phyloP scores from a whole-genome alignment of 306 rosid genomes.

The Citrullus amarus region DNA sequence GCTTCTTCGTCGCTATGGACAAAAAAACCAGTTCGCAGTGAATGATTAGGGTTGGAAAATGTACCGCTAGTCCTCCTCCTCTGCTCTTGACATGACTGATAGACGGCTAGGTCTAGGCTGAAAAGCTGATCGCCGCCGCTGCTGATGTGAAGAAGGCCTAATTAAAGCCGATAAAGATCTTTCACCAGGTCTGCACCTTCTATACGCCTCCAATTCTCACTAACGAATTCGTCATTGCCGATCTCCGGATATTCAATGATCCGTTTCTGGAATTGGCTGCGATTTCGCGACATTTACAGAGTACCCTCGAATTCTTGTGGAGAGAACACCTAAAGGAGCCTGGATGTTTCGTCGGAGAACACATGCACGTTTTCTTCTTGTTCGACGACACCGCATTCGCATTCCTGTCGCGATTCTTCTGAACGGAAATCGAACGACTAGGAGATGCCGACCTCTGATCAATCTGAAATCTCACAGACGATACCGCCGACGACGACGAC shows the following conservation, averaged over 20 bases:
- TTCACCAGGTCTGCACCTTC: constrained; percentile 67
- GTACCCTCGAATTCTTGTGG: constrained; percentile 35
- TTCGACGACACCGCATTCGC: not conserved
- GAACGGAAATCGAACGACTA: constrained; percentile 12
- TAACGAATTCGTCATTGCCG: constrained; percentile 91
- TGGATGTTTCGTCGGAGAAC: constrained; percentile 85
- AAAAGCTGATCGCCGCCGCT: constrained; percentile 45
- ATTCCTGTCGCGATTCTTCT: constrained; percentile 20
- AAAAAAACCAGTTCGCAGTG: not conserved
- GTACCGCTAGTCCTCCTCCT: not conserved
- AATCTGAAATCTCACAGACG: constrained; percentile 45
- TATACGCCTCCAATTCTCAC: constrained; percentile 76
- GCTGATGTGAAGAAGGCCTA: constrained; percentile 88
- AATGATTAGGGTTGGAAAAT: not conserved
- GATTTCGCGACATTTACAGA: constrained; percentile 35
- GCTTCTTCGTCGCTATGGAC: not conserved
- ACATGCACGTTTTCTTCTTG: constrained; percentile 62
- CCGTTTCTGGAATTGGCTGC: constrained; percentile 3
- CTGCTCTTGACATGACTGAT: constrained; percentile 57
- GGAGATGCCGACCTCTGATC: constrained; percentile 63
- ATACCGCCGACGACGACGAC: constrained; percentile 9
- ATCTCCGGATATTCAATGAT: constrained; percentile 70
- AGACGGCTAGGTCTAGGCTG: constrained; percentile 74
- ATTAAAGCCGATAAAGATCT: constrained; percentile 68
- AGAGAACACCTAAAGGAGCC: constrained; percentile 90